phyloP scores from a whole-genome alignment of 306 rosid species.

The Trifolium pratense region DNA sequence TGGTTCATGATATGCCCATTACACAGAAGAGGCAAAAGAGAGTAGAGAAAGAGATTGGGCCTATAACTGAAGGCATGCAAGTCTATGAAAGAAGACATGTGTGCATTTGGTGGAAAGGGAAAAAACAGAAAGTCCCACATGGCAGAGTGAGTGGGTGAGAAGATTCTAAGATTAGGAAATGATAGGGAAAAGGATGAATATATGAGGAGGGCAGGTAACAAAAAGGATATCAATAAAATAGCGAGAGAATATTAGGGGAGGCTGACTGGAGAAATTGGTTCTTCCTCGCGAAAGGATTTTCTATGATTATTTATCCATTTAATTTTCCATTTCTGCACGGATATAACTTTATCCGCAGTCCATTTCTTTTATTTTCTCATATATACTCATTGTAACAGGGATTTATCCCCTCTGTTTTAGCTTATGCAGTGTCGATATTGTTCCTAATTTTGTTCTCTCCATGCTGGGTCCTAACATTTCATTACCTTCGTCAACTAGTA shows the following conservation, averaged over 20 bases:
- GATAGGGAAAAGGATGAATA: not conserved
- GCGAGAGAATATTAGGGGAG: not conserved
- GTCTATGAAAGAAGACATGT: not conserved
- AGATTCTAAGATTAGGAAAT: not conserved
- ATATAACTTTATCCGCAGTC: not conserved
- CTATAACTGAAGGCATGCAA: not conserved
- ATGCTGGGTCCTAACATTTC: not conserved
- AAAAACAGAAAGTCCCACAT: constrained; percentile 17
- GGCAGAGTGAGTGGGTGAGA: constrained; percentile 3
- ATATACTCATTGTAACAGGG: not conserved
- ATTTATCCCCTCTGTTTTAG: not conserved
- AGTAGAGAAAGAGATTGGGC: not conserved
- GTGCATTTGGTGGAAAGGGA: not conserved
- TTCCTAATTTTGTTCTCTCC: not conserved
- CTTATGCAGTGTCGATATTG: not conserved
- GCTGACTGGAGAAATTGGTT: not conserved
- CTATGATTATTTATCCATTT: not conserved
- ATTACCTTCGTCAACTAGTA: not conserved
- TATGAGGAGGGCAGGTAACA: not conserved
- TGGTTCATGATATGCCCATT: constrained; percentile 1
- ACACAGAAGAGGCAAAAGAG: not conserved
- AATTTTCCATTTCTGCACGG: not conserved
- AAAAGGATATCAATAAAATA: constrained; percentile 2
- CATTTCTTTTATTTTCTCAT: not conserved
- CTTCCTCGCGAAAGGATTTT: not conserved